Percentiles rank a stretch among this genome's conserved stretches.
Evolutionary conservation across 2,329 filamentous ascomycete genomes (phyloP).

Genomic region (Kalaharituber pfeilii): DNA sequence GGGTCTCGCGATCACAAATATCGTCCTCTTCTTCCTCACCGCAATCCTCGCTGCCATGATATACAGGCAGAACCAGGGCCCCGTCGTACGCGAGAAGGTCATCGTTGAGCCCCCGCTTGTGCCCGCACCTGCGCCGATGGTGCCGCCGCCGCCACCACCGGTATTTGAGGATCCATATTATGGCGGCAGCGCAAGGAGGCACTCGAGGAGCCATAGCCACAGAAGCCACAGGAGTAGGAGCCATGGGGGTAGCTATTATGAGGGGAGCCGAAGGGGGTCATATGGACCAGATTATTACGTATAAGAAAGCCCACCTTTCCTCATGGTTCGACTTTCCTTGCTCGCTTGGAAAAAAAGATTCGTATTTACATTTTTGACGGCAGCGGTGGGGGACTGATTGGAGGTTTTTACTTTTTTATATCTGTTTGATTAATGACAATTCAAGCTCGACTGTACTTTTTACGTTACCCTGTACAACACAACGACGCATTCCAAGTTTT

Average conservation of each 20-base stretch:
- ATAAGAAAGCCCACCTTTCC: too few relatives aligned
- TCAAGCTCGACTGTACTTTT: too few relatives aligned
- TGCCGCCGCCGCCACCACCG: not conserved
- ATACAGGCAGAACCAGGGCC: not conserved
- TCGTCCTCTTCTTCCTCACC: conserved; percentile 8
- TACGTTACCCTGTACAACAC: too few relatives aligned
- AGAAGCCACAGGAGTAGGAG: not conserved
- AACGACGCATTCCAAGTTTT: too few relatives aligned
- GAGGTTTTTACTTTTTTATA: too few relatives aligned
- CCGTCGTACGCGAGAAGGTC: not conserved
- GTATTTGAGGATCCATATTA: not conserved
- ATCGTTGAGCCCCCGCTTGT: not conserved
- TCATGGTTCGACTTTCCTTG: too few relatives aligned
- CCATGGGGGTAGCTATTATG: not conserved
- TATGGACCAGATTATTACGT: not conserved
- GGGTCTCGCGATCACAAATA: conserved; percentile 9
- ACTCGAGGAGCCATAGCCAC: not conserved
- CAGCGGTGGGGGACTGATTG: too few relatives aligned
- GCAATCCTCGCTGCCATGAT: conserved; percentile 3
- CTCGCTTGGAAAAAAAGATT: too few relatives aligned
- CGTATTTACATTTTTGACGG: too few relatives aligned
- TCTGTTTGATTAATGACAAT: too few relatives aligned
- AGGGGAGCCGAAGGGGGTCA: not conserved
- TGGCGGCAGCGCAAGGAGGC: not conserved
- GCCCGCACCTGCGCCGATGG: not conserved